Base-by-base conservation (phyloP, 768 basidiomycete species). In the Xerocomellus intermedius region DNA sequence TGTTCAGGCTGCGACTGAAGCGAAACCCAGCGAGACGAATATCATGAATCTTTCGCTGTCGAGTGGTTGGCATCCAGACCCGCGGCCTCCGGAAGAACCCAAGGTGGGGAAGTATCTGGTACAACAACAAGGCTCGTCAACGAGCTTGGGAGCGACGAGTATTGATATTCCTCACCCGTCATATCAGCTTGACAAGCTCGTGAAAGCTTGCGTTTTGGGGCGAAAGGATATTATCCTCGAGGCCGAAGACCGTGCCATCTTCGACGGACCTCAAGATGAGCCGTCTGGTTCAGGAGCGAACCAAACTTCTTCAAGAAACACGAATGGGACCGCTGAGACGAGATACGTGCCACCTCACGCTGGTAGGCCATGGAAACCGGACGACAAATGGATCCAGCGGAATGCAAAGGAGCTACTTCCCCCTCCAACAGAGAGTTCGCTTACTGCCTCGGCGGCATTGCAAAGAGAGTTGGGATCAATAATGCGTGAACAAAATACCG, bases 381-480 rank as follows among this genome's bases (percentile, higher is more conserved):
- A 86, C 55, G 58, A 71, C 4, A 72, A 71, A 19, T 83, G 83
- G 74, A 82, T 84, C 10, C 62, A 60, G 14, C 58, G 62, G 21
- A 74, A 74, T 28, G 64, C 82, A 21, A 72, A 74, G 36, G 72
- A 79, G 42, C 60, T 85, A 3, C 73, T 87, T 66, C 83, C 84
- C 17, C 84, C 88, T 0, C 89, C 87, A 1, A 67, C 70, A 12
- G 79, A 85, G 42, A 80, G 86, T 2, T 77, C 77, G 7, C 70
- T 77, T 0, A 73, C 73, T 38, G 83, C 87, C 0, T 78, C 81
- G 7, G 76, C 79, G 67, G 78, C 85, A 2, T 73, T 90, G 8
- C 80, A 81, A 60, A 74, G 78, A 49, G 89, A 91, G 69, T 72
- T 88, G 42, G 82, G 76, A 55, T 64, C 76, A 17, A 83, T 86